Conservation (phyloP, 768 basidiomycete genomes). For the Tulasnella sp. region DNA sequence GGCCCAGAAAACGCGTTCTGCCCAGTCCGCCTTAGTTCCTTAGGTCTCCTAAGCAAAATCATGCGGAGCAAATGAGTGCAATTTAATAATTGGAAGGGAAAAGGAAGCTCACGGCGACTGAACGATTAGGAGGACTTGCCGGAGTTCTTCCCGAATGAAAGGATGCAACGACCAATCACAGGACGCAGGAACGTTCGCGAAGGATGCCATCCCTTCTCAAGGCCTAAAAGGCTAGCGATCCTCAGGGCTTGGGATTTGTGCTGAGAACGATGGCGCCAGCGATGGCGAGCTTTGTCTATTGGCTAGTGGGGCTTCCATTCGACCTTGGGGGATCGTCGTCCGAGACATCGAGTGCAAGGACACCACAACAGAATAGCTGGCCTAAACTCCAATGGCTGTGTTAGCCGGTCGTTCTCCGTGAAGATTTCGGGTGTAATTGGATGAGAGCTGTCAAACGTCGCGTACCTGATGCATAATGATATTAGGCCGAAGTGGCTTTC, state of each 20-base stretch:
- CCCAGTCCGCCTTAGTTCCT: neutral
- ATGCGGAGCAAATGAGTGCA: neutral
- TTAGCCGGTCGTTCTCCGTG: constrained; percentile 1
- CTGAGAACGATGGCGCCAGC: neutral
- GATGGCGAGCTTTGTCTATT: neutral
- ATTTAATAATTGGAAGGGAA: neutral
- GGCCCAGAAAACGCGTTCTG: neutral
- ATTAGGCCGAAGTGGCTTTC: constrained; percentile 1
- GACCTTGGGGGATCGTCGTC: neutral
- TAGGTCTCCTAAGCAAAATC: neutral
- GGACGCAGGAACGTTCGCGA: neutral
- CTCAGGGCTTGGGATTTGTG: neutral
- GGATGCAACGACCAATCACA: neutral
- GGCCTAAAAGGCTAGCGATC: constrained; percentile 6
- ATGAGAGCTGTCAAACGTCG: neutral
- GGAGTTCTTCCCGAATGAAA: neutral
- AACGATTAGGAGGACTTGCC: neutral
- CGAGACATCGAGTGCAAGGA: neutral
- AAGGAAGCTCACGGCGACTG: neutral
- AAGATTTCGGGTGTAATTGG: neutral
- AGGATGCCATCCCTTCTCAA: neutral
- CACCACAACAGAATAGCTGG: neutral
- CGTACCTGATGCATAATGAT: neutral
- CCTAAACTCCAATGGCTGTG: neutral
- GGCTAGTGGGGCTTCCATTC: neutral